Evolutionary conservation across 441 rosid genomes (phyloP), one percentile per base, ranked within the genome.

Genomic region (Lagerstroemia fauriei): DNA sequence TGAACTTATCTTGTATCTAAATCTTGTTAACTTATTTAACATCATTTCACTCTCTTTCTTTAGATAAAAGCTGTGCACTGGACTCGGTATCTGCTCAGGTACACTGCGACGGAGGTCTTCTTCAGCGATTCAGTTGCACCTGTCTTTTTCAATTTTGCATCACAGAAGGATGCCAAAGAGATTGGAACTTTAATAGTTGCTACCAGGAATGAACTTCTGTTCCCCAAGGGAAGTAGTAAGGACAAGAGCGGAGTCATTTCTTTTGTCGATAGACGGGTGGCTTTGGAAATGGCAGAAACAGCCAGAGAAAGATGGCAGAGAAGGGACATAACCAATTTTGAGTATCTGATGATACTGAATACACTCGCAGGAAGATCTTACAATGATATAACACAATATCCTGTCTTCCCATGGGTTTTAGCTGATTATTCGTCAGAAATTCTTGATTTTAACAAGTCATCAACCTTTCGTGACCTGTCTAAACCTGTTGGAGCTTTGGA

Each of bases 401-500:
- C 98, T 76, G 93, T 97, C 84, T 97, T 94, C 85, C 99, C 99
- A 74, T 97, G 99, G 98, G 90, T 95, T 84, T 84, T 97, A 89
- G 98, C 98, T 85, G 99, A 97, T 89, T 92, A 95, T 88, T 91
- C 96, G 25, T 97, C 99, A 1, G 97, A 95, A 85, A 84, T 87
- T 87, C 97, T 95, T 85, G 99, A 97, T 90, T 95, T 95, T 89
- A 93, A 93, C 88, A 97, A 92, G 93, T 93, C 99, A 69, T 91
- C 96, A 79, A 93, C 99, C 84, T 97, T 93, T 85, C 92, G 99
- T 66, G 99, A 97, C 90, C 98, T 97, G 84, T 90, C 98, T 82
- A 97, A 97, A 90, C 99, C 99, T 78, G 96, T 97, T 82, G 99
- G 99, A 88, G 97, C 99, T 80, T 87, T 97, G 89, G 99, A 97